A percentile compares a stretch with the other conserved stretches of the same genome.
These are phyloP conservation scores for Paraphoma sp. DNA, from an alignment of 2,329 filamentous ascomycete species.

Conservation along the genomic window DNA sequence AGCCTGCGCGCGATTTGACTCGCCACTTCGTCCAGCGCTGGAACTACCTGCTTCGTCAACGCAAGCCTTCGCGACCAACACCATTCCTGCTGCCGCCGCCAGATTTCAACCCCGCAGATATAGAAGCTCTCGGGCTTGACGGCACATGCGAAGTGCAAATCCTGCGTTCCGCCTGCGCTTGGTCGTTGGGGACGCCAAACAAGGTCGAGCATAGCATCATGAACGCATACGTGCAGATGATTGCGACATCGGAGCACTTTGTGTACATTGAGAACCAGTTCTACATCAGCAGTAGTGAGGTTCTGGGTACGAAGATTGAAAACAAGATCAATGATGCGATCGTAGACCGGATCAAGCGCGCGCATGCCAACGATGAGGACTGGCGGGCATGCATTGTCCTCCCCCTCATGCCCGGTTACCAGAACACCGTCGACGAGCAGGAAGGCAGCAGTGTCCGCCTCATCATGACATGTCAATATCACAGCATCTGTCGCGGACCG, in stretches of 20 bases:
- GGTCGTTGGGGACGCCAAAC: slow-evolving; percentile 87
- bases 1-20: slow-evolving; percentile 91
- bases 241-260: slow-evolving; percentile 93
- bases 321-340: slow-evolving; percentile 95
- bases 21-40: slow-evolving; percentile 97
- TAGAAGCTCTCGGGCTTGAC: slow-evolving; percentile 85
- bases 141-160: slow-evolving; percentile 98
- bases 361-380: slow-evolving; percentile 80
- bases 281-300: slow-evolving; percentile 92
- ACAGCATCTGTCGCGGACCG: slow-evolving; percentile 92
- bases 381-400: slow-evolving; percentile 93
- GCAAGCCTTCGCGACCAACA: slow-evolving; percentile 90
- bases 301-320: slow-evolving; percentile 83
- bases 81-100: slow-evolving; percentile 93
- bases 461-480: slow-evolving; percentile 97
- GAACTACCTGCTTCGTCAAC: slow-evolving; percentile 94
- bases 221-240: slow-evolving; percentile 92
- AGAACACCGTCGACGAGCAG: slow-evolving; percentile 92
- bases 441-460: slow-evolving; percentile 93
- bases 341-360: slow-evolving; percentile 87
- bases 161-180: slow-evolving; percentile 84
- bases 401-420: slow-evolving; percentile 97
- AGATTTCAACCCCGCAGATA: slow-evolving; percentile 84
- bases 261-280: slow-evolving; percentile 99
- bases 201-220: slow-evolving; percentile 93